Conservation (phyloP, 2,329 filamentous ascomycete species). For the Taxawa tesnikishii region DNA sequence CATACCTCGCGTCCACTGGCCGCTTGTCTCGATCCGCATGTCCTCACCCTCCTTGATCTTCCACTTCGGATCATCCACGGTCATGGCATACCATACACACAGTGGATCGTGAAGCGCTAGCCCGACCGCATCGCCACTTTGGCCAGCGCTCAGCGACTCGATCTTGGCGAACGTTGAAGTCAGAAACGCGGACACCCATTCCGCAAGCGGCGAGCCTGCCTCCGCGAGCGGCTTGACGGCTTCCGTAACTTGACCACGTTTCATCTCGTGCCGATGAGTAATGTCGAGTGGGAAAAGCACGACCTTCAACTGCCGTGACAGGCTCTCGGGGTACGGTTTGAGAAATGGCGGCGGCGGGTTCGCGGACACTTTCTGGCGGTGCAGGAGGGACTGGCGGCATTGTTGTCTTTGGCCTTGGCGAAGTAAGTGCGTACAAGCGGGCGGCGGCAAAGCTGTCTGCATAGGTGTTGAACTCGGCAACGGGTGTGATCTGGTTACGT, state of each 20-base stretch:
- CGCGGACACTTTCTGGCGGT: conserved; percentile 13
- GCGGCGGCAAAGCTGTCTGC: conserved; percentile 52
- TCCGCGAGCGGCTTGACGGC: conserved; percentile 16
- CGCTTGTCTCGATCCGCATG: conserved; percentile 75
- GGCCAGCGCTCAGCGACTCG: conserved; percentile 23
- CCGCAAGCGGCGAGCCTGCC: conserved; percentile 28
- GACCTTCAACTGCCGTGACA: conserved; percentile 29
- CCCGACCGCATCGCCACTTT: conserved; percentile 22
- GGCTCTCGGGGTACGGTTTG: conserved; percentile 26
- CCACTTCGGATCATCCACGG: conserved; percentile 18
- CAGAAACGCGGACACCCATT: conserved; percentile 34
- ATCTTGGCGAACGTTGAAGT: conserved; percentile 33
- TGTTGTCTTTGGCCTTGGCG: conserved; percentile 55
- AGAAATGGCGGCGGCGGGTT: conserved; percentile 19
- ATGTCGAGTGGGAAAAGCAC: conserved; percentile 38
- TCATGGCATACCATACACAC: conserved; percentile 19
- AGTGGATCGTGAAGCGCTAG: conserved; percentile 36
- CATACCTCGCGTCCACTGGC: conserved; percentile 92
- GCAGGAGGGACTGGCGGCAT: conserved; percentile 56
- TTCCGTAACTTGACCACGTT: conserved; percentile 23
- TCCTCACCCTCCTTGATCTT: conserved; percentile 48
- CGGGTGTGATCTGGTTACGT: conserved; percentile 49
- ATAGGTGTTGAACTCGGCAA: conserved; percentile 91
- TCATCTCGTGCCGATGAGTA: conserved; percentile 31
- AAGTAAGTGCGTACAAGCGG: conserved; percentile 36